Evolutionary conservation across 176 grass and related monocot genomes (phyloP), one percentile per base, ranked within the genome.

Genomic region (Ensete ventricosum): DNA sequence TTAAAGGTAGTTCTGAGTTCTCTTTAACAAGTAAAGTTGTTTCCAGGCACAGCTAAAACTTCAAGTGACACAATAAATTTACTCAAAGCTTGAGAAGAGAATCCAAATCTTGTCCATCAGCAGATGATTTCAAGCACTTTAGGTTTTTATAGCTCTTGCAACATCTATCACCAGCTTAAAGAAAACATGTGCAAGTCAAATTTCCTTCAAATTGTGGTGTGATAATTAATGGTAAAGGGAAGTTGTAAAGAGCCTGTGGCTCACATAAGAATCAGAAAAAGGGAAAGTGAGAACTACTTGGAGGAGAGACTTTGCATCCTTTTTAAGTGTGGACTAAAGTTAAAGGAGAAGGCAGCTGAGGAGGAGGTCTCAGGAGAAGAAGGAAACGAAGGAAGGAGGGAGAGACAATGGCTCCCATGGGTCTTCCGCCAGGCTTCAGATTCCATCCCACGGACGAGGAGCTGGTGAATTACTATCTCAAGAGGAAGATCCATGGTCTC

Each of bases 381-480:
- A 64, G 6, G 34, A 43, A 43, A 43, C 34, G 6, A 43, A 43
- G 13, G 53, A 14, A 54, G 11, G 1, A 54, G 53, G 53, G 13
- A 14, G 13, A 54, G 13, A 11, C 13, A 54, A 54, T 64, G 62
- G 62, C 62, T 64, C 26, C 1, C 50, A 63, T 70, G 75, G 82
- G 81, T 67, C 67, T 91, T 67, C 86, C 79, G 27, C 75, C 86
- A 21, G 89, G 89, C 23, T 88, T 92, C 67, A 81, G 83, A 17
- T 92, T 92, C 74, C 84, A 86, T 68, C 89, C 89, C 1, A 88
- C 89, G 0, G 81, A 92, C 29, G 89, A 88, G 55, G 89, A 92
- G 83, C 82, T 88, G 48, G 55, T 88, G 79, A 82, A 25, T 57
- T 72, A 54, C 82, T 90, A 90, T 77, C 88, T 90, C 59, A 68